Evolutionary conservation across 345 rosid genomes (phyloP).

Genomic region (Corchorus capsularis): DNA sequence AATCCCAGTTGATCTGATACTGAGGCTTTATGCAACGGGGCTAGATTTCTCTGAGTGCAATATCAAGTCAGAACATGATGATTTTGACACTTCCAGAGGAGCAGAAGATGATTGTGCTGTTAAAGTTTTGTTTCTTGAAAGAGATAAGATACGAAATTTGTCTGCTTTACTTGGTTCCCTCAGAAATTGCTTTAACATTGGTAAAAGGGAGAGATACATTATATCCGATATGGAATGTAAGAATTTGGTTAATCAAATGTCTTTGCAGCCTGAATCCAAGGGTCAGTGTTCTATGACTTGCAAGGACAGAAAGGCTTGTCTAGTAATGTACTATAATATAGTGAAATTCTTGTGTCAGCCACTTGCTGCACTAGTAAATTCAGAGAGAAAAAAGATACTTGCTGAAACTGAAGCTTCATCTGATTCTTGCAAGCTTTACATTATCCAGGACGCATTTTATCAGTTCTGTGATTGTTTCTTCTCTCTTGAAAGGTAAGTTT

Average conservation of each 20-base stretch:
- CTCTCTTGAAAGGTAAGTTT: slow-evolving; percentile 51
- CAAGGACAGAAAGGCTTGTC: slow-evolving; percentile 38
- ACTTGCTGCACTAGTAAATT: slow-evolving; percentile 66
- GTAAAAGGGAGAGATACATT: slow-evolving; percentile 30
- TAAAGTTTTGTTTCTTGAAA: slow-evolving; percentile 46
- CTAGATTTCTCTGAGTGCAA: slow-evolving; percentile 40
- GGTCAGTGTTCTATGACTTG: slow-evolving; percentile 28
- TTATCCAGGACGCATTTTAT: slow-evolving; percentile 57
- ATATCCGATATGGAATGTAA: slow-evolving; percentile 21
- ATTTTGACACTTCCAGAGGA: slow-evolving; percentile 32
- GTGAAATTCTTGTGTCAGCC: slow-evolving; percentile 81
- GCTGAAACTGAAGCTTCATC: slow-evolving; percentile 42
- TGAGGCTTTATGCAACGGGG: slow-evolving; percentile 73
- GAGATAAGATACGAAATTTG: slow-evolving; percentile 43
- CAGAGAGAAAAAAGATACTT: slow-evolving; percentile 54
- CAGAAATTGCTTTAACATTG: slow-evolving; percentile 44
- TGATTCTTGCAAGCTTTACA: slow-evolving; percentile 41
- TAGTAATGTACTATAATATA: slow-evolving; percentile 49
- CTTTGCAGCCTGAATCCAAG: slow-evolving; percentile 30
- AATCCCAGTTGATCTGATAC: slow-evolving; percentile 49
- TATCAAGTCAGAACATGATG: slow-evolving; percentile 36
- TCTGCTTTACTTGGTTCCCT: slow-evolving; percentile 45
- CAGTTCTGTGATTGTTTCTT: slow-evolving; percentile 55
- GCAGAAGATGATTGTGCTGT: slow-evolving; percentile 40
- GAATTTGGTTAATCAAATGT: slow-evolving; percentile 23